A percentile compares a stretch with the other conserved stretches of the same genome.
Conservation (phyloP, 192 early-diverging fungal species). For the Mortierella hygrophila region DNA sequence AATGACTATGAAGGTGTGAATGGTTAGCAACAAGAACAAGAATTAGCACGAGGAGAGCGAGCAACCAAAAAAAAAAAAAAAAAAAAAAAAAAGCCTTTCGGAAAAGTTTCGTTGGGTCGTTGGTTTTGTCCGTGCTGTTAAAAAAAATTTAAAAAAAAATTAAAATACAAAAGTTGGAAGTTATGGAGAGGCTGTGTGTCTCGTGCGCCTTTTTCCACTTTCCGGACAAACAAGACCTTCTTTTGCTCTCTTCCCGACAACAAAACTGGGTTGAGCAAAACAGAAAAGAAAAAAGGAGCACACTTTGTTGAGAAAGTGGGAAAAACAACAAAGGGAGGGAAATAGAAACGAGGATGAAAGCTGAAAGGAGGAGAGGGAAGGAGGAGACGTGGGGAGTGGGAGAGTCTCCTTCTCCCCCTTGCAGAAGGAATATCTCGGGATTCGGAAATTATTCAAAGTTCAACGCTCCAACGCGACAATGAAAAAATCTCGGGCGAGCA, state of each 20-base stretch:
- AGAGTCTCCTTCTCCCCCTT: not conserved
- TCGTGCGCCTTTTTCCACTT: not conserved
- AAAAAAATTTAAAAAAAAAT: too few species aligned
- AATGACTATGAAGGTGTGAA: constrained; percentile 43
- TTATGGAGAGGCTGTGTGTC: not conserved
- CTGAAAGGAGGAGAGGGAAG: not conserved
- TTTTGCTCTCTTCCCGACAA: not conserved
- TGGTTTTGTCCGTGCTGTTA: not conserved
- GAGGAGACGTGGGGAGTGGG: not conserved
- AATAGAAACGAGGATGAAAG: not conserved
- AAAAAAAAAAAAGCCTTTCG: not conserved
- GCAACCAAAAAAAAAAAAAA: not conserved
- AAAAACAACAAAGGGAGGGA: not conserved
- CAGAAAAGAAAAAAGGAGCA: not conserved
- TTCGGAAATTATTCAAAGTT: constrained; percentile 4
- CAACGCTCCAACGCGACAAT: not conserved
- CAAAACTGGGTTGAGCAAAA: constrained; percentile 7
- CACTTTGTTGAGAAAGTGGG: not conserved
- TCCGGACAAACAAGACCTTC: not conserved
- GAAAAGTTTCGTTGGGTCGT: not conserved
- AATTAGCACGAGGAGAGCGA: not conserved
- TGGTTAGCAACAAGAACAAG: not conserved
- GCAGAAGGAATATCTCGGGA: constrained; percentile 1
- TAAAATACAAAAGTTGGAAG: not conserved
- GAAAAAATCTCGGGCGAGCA: constrained; percentile 8